Conservation (phyloP, 208 protist species). For the Crithidia acanthocephali region DNA sequence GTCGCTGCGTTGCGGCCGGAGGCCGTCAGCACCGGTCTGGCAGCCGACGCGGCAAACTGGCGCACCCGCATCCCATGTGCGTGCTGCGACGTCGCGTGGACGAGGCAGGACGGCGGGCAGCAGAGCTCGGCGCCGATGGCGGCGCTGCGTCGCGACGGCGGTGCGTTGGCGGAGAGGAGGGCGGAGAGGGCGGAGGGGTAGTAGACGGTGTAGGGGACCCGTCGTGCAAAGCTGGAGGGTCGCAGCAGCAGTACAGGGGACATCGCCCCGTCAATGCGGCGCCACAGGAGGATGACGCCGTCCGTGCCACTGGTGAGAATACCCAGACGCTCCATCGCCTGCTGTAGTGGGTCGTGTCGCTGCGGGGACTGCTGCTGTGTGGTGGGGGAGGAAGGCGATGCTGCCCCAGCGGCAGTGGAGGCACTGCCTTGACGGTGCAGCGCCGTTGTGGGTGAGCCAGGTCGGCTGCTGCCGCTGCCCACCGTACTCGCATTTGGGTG, state of each 20-base stretch:
- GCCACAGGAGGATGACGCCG: slow-evolving; percentile 67
- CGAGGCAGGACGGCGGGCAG: slow-evolving; percentile 30
- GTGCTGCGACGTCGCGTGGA: slow-evolving; percentile 31
- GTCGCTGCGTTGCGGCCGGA: neutral
- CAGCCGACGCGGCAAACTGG: slow-evolving; percentile 6
- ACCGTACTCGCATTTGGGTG: neutral
- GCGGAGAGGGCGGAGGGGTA: slow-evolving; percentile 32
- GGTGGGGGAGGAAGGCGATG: neutral
- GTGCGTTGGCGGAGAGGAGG: slow-evolving; percentile 18
- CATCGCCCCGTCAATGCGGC: slow-evolving; percentile 33
- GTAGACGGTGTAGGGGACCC: slow-evolving; percentile 36
- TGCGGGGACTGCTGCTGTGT: neutral
- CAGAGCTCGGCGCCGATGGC: slow-evolving; percentile 30
- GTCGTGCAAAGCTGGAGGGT: slow-evolving; percentile 26
- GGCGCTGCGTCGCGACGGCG: slow-evolving; percentile 15
- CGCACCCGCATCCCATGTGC: slow-evolving; percentile 29
- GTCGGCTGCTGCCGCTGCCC: neutral
- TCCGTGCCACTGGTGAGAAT: slow-evolving; percentile 69
- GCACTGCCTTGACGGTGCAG: neutral
- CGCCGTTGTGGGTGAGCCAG: neutral
- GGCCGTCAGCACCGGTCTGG: too few relatives aligned
- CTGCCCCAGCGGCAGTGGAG: neutral
- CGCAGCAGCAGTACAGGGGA: slow-evolving; percentile 33
- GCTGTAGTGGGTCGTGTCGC: slow-evolving; percentile 16
- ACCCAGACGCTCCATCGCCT: slow-evolving; percentile 51